Evolutionary conservation across 2,329 filamentous ascomycete genomes (phyloP), one percentile per base, ranked within the genome.

Genomic region (Hypoxylon sp.): DNA sequence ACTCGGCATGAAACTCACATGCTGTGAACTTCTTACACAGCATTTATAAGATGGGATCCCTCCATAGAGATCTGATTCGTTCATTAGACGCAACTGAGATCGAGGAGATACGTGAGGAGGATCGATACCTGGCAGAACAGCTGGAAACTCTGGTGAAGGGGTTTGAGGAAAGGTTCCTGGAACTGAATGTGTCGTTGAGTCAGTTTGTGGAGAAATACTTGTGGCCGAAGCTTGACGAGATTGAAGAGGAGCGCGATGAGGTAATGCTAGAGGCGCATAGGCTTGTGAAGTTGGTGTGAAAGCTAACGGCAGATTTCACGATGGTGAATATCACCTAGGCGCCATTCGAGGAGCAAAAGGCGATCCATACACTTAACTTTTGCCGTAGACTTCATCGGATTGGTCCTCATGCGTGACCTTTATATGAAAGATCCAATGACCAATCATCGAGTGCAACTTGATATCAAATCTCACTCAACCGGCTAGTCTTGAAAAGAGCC

Each of bases 91-190:
- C 30, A 30, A 12, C 12, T 3, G 62, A 61, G 33, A 30, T 57
- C 9, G 26, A 57, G 2, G 62, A 61, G 38, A 49, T 65, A 42
- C 56, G 42, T 22, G 62, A 50, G 56, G 62, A 65, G 44, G 51
- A 61, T 5, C 38, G 33, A 51, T 30, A 57, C 22, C 11, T 65
- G 2, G 62, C 56, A 5, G 16, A 26, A 11, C 18, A 9, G 24
- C 11, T 65, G 11, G 57, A 61, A 16, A 20, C 7, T 16, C 18
- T 65, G 9, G 50, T 61, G 40, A 26, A 49, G 3, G 57, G 61
- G 51, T 65, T 61, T 33, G 50, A 53, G 20, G 16, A 3, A 9
- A 61, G 30, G 32, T 55, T 61, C 8, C 40, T 2, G 14, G 56
- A 57, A n/a, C 20, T 57, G 38, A 48, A 49, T 14, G 2, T 45